Conservation (phyloP, 495 filamentous ascomycete species). For the Trichoderma virens region DNA sequence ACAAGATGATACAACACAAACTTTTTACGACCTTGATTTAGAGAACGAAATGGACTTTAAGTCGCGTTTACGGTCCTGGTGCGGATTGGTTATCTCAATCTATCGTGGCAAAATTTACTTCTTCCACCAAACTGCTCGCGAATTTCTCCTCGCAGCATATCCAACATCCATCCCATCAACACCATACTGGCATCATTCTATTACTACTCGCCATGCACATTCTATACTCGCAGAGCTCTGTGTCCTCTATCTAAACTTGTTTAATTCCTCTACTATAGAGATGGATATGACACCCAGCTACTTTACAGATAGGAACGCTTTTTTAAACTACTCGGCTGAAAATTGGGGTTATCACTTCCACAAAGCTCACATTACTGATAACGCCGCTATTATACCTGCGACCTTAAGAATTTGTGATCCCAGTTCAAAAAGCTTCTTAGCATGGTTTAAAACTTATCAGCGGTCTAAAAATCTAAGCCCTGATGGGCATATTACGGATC, state of each 20-base stretch:
- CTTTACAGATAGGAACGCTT: conserved; percentile 12
- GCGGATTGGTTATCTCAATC: conserved; percentile 20
- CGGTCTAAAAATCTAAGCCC: not conserved
- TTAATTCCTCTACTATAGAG: too few relatives aligned
- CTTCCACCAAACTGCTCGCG: conserved; percentile 24
- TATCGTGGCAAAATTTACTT: conserved; percentile 22
- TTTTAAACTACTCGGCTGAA: conserved; percentile 28
- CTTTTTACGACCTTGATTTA: conserved; percentile 15
- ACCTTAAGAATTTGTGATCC: conserved; percentile 4
- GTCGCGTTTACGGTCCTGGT: conserved; percentile 14
- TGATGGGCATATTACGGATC: not conserved
- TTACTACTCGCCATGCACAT: conserved; percentile 19
- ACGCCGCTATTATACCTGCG: not conserved
- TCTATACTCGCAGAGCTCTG: conserved; percentile 22
- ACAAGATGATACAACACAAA: too few relatives aligned
- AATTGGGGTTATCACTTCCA: conserved; percentile 26
- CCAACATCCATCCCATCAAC: not conserved
- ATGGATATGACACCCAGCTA: not conserved
- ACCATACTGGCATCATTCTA: conserved; percentile 12
- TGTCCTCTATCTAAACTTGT: conserved; percentile 18
- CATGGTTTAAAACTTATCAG: not conserved
- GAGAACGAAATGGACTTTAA: conserved; percentile 16
- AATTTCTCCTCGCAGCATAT: conserved; percentile 16
- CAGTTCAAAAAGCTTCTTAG: not conserved
- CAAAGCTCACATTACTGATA: not conserved